Evolutionary conservation across 768 basidiomycete genomes (phyloP), one percentile per base, ranked within the genome.

Genomic region (Hygrophorus russula): DNA sequence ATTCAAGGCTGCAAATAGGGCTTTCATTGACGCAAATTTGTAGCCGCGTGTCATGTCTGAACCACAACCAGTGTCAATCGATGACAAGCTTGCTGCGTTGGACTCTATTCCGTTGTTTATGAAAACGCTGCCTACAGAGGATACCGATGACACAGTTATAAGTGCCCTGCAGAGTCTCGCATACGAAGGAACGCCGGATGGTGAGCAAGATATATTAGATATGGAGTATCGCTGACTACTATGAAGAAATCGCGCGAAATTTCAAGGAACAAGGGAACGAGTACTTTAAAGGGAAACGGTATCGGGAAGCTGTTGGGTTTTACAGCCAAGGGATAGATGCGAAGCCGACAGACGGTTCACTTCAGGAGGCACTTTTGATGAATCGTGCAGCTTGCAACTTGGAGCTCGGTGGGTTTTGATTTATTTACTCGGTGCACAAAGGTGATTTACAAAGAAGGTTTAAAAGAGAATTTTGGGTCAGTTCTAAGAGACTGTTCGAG

Each of bases 251-350:
- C 50, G 90, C 94, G 1, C 71, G 77, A 48, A 92, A 86, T 56
- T 96, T 97, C 64, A 97, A 96, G 60, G 80, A 89, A 42, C 89
- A 94, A 57, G 96, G 92, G 4, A 98, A 97, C 57, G 91, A 93
- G 44, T 89, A 94, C 54, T 94, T 86, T 65, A 82, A 79, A 51
- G 82, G 82, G 20, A 89, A 87, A 56, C 76, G 87, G 34, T 85
- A 76, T 59, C 75, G 87, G 30, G 92, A 98, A 59, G 96, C 96
- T 0, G 47, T 82, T 6, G 77, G 79, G 0, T 96, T 97, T 59
- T 99, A 98, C 59, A 79, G 82, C 0, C 87, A 93, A 58, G 94
- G 85, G 1, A 53, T 98, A 18, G 88, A 92, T 44, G 87, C 84
- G 14, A 78, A 85, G 45, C 88, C 92, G 8, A 73, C 76, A 19